Percentiles rank a stretch among this genome's conserved stretches.
phyloP scores from a whole-genome alignment of 495 filamentous ascomycete species.

The Daldinia decipiens region DNA sequence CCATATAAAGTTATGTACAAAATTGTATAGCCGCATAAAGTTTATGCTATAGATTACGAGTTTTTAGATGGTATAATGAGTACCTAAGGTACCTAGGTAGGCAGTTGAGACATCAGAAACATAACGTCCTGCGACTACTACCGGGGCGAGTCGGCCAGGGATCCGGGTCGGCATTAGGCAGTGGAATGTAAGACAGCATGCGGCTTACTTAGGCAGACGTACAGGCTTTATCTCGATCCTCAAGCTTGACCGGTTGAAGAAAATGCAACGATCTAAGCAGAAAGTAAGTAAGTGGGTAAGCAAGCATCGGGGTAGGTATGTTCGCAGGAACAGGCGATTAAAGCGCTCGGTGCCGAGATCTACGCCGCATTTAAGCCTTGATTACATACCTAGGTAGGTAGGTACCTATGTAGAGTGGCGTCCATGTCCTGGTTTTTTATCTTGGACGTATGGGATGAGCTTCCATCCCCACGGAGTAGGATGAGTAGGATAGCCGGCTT shows the following conservation, averaged over 20 bases:
- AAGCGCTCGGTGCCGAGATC: constrained; percentile 35
- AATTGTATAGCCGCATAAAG: not conserved
- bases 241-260: constrained; percentile 25
- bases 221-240: not conserved
- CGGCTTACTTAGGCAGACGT: not conserved
- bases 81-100: too few species aligned
- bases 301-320: not conserved
- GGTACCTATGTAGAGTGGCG: constrained; percentile 4
- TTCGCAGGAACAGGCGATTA: not conserved
- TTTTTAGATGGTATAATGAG: not conserved
- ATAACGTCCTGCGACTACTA: not conserved
- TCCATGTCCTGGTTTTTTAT: constrained; percentile 6
- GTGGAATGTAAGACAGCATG: constrained; percentile 9
- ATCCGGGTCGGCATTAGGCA: not conserved
- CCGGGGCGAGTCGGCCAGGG: not conserved
- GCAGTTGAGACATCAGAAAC: not conserved
- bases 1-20: not conserved
- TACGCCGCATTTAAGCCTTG: constrained; percentile 17
- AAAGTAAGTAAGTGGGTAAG: not conserved
- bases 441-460: constrained; percentile 3
- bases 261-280: not conserved
- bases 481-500: constrained; percentile 32
- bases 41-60: not conserved
- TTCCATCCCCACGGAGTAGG: constrained; percentile 15
- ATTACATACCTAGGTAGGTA: not conserved